phyloP scores from a whole-genome alignment of 78 protist genomes.

The Dictyostelium firmibasis region DNA sequence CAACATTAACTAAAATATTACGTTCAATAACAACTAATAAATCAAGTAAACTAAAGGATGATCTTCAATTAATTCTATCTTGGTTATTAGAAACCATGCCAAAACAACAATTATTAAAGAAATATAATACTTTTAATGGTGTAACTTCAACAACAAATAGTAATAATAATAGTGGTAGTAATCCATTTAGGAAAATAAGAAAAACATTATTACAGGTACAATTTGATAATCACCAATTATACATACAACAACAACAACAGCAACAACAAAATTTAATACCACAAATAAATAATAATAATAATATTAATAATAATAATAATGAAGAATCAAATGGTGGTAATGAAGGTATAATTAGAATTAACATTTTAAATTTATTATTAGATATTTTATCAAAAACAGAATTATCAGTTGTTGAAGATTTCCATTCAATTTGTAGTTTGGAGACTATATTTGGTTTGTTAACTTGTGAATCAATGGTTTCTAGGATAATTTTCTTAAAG shows the following conservation, averaged over 20 bases:
- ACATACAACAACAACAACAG: neutral
- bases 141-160: neutral
- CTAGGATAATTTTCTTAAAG: slow-evolving; percentile 35
- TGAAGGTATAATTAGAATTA: slow-evolving; percentile 22
- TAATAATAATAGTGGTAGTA: neutral
- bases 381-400: slow-evolving; percentile 38
- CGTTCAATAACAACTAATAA: slow-evolving; percentile 12
- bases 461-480: slow-evolving; percentile 20
- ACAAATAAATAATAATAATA: neutral
- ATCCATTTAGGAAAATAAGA: neutral
- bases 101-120: neutral
- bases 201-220: slow-evolving; percentile 1
- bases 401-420: slow-evolving; percentile 42
- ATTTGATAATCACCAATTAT: neutral
- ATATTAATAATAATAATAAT: neutral
- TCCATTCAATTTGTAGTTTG: slow-evolving; percentile 54
- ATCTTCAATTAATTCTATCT: slow-evolving; percentile 33
- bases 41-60: slow-evolving; percentile 41
- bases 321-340: neutral
- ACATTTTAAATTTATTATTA: slow-evolving; percentile 12
- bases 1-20: slow-evolving; percentile 30
- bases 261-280: neutral
- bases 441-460: slow-evolving; percentile 59
- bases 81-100: slow-evolving; percentile 59
- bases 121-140: neutral